A percentile compares a stretch with the other conserved stretches of the same genome.
phyloP scores from a whole-genome alignment of 2,329 filamentous ascomycete genomes.

The Daldinia sp. region DNA sequence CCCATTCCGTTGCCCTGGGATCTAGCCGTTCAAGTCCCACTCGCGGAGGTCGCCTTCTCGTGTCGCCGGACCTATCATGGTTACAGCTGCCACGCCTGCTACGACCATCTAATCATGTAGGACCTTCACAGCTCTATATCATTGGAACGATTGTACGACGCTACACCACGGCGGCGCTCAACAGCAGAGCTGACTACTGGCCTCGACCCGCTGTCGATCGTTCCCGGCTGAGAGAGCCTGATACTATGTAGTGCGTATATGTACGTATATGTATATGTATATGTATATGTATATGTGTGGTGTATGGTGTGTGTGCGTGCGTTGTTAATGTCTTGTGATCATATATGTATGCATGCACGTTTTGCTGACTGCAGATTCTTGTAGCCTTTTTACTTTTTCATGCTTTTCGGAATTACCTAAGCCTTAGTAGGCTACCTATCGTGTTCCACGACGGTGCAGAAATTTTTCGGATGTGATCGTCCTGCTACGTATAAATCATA shows the following conservation, averaged over 20 bases:
- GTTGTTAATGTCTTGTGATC: slow-evolving; percentile 41
- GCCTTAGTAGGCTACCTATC: slow-evolving; percentile 18
- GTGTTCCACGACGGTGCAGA: slow-evolving; percentile 11
- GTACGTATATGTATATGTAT: no score
- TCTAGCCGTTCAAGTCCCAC: slow-evolving; percentile 5
- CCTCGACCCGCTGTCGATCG: slow-evolving; percentile 24
- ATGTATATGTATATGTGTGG: no score
- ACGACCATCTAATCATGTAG: slow-evolving; percentile 14
- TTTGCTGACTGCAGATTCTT: slow-evolving; percentile 39
- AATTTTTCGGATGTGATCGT: slow-evolving; percentile 20
- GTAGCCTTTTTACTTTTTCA: slow-evolving; percentile 16
- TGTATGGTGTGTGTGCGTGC: background rate
- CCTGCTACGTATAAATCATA: slow-evolving; percentile 17
- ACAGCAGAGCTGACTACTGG: slow-evolving; percentile 15
- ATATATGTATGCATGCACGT: slow-evolving; percentile 41
- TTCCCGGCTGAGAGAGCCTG: slow-evolving; percentile 13
- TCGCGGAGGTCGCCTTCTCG: slow-evolving; percentile 20
- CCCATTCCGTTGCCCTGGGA: slow-evolving; percentile 4
- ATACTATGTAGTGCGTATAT: background rate
- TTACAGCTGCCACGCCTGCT: slow-evolving; percentile 18
- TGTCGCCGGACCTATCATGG: slow-evolving; percentile 26
- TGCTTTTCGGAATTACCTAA: slow-evolving; percentile 36
- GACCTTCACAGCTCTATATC: slow-evolving; percentile 21
- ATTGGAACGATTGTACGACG: slow-evolving; percentile 28
- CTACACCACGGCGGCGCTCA: slow-evolving; percentile 21